Evolutionary conservation across 2,329 filamentous ascomycete genomes (phyloP), one percentile per base, ranked within the genome.

Genomic region (Xylogone sp.): DNA sequence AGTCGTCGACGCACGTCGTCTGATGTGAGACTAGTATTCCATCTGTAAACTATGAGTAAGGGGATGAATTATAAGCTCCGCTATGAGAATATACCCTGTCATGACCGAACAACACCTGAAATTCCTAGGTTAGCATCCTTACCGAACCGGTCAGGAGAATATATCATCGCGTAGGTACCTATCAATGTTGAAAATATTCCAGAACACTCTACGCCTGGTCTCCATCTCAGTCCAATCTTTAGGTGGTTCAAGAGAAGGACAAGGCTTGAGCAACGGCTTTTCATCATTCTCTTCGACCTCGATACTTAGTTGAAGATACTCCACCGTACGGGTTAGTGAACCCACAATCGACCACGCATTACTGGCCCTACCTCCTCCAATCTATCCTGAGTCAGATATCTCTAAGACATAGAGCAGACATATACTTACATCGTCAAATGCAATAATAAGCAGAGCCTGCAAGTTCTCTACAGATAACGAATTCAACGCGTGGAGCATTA

Each of bases 321-420:
- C 63, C 13, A 68, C 65, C 18, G 60, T 65, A 21, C 65, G 53
- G 7, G 63, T 62, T 8, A 68, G 45, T 34, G 60, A 61, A 34
- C 65, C 65, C 13, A 68, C 57, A n/a, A 67, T 54, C 7, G 65
- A 57, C 65, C 65, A 68, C 2, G 65, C 62, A 21, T 52, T 58
- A 3, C 42, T 31, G 9, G 53, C 45, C 13, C 57, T 45, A 7
- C 65, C 64, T 42, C 51, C 49, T 3, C 59, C 59, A n/a, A 64
- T 65, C 58, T 63, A 50, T 27, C 27, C 7, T 31, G n/a, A 48
- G n/a, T 45, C 13, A 12, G 19, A 13, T 50, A 16, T 43, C 18
- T 10, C 21, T 42, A 10, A 29, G 8, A 12, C 8, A 21, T 10
- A 24, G 18, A 19, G n/a, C 20, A 22, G 13, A n/a, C 6, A 12